Evolutionary conservation across 805 yeast species (phyloP).

Genomic region (Kazachstania martiniae): DNA sequence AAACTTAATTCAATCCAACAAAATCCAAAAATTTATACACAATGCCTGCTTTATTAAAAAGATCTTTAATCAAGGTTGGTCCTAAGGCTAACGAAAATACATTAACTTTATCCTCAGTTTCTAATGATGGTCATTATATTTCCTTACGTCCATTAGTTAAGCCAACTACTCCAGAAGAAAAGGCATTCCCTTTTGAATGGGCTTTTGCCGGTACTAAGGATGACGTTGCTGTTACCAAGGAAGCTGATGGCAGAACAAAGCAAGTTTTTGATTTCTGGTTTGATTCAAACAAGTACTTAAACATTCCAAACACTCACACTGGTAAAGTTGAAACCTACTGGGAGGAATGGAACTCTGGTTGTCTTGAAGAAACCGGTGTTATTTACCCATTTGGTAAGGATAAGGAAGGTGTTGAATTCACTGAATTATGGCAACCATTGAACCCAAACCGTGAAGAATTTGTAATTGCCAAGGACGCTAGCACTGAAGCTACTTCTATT

Average conservation of each 20-base stretch:
- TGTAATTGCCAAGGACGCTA: conserved; percentile 7
- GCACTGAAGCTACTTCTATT: conserved; percentile 13
- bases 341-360: conserved; percentile 26
- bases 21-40: background rate
- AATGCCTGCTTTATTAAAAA: conserved; percentile 25
- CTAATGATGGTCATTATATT: conserved; percentile 26
- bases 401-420: conserved; percentile 19
- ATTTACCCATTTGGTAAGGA: conserved; percentile 24
- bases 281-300: conserved; percentile 22
- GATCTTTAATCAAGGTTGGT: conserved; percentile 23
- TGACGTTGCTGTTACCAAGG: conserved; percentile 26
- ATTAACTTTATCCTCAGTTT: conserved; percentile 21
- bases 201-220: conserved; percentile 43
- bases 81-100: conserved; percentile 23
- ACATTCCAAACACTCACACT: conserved; percentile 20
- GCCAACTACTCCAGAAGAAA: conserved; percentile 18
- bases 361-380: conserved; percentile 25
- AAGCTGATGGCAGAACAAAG: conserved; percentile 13
- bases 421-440: conserved; percentile 30
- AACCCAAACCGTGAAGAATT: conserved; percentile 17
- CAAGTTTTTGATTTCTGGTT: conserved; percentile 23
- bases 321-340: conserved; percentile 24
- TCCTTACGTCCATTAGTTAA: conserved; percentile 30
- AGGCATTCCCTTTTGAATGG: conserved; percentile 45
- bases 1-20: background rate